Evolutionary conservation across 2,329 filamentous ascomycete species (phyloP).

Genomic region (Clonostachys sp.): DNA sequence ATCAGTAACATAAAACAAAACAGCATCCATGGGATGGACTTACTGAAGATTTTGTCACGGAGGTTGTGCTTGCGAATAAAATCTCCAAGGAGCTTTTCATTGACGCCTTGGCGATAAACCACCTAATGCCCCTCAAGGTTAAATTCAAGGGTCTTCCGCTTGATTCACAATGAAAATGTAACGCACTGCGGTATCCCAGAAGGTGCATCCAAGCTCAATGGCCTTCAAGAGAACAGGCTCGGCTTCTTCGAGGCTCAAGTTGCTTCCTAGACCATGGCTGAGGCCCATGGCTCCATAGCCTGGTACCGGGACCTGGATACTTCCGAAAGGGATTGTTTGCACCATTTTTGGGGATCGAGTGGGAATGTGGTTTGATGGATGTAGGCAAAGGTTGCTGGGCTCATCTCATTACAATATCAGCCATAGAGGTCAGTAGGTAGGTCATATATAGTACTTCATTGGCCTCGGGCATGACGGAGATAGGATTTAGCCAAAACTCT

Average conservation of each 20-base stretch:
- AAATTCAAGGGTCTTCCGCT: not conserved
- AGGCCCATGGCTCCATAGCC: conserved; percentile 47
- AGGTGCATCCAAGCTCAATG: conserved; percentile 37
- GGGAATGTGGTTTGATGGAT: too few species aligned
- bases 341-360: too few species aligned
- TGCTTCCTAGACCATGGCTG: conserved; percentile 31
- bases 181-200: conserved; percentile 30
- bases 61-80: conserved; percentile 45
- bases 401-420: too few species aligned
- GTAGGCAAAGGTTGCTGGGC: too few species aligned
- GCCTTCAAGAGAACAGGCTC: conserved; percentile 43
- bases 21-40: conserved; percentile 5
- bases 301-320: conserved; percentile 11
- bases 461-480: too few species aligned
- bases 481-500: too few species aligned
- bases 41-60: conserved; percentile 42
- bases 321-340: too few species aligned
- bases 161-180: too few species aligned
- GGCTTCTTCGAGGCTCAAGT: conserved; percentile 35
- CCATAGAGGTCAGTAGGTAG: too few species aligned
- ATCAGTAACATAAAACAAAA: too few species aligned
- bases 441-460: too few species aligned
- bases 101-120: conserved; percentile 37
- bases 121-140: conserved; percentile 20
- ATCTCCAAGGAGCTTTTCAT: conserved; percentile 43